Percentiles rank a stretch among this genome's conserved stretches.
Conservation (phyloP, 768 basidiomycete species). For the Suillus occidentalis region DNA sequence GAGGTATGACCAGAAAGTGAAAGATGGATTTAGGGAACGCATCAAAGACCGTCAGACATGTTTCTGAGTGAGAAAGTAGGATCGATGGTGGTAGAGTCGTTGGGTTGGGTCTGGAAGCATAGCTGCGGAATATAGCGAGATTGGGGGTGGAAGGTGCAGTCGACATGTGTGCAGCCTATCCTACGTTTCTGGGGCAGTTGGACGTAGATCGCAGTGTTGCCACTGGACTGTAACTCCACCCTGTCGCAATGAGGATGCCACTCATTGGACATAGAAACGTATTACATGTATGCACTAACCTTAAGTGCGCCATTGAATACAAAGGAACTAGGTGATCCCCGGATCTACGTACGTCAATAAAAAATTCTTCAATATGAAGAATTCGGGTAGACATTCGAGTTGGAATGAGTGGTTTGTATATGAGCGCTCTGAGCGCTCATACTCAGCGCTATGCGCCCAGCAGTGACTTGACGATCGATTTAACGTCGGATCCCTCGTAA, state of each 20-base stretch:
- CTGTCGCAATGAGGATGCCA: not conserved
- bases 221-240: not conserved
- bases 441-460: not conserved
- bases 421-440: not conserved
- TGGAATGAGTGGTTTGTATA: not conserved
- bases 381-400: not conserved
- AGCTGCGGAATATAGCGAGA: constrained; percentile 58
- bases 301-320: constrained; percentile 2
- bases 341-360: not conserved
- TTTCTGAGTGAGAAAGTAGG: constrained; percentile 57
- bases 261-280: not conserved
- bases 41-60: constrained; percentile 69
- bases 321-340: not conserved
- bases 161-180: not conserved
- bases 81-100: constrained; percentile 58
- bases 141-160: constrained; percentile 24
- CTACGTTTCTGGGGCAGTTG: not conserved
- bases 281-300: constrained; percentile 4
- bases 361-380: not conserved
- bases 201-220: not conserved
- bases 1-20: constrained; percentile 84
- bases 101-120: constrained; percentile 52
- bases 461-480: not conserved
- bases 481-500: not conserved
- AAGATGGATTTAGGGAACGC: constrained; percentile 81